Percentiles rank a stretch among this genome's conserved stretches.
Evolutionary conservation across 2,329 filamentous ascomycete genomes (phyloP).

Genomic region (Monosporascus sp.): DNA sequence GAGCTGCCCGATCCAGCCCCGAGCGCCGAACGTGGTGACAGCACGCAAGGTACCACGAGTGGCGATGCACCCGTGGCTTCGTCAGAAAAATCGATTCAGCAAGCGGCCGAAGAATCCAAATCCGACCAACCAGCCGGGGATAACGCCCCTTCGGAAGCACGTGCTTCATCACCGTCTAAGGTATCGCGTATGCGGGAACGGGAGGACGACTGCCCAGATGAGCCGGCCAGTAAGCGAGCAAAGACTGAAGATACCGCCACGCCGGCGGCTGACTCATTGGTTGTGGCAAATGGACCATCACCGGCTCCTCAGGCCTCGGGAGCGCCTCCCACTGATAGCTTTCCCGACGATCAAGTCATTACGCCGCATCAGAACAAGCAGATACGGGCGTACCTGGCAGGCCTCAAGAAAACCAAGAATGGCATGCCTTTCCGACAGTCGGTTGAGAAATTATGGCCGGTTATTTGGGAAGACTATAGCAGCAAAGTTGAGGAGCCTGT

Average conservation of each 20-base stretch:
- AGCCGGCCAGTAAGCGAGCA: conserved; percentile 74
- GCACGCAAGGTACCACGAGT: conserved; percentile 15
- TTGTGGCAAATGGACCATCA: conserved; percentile 15
- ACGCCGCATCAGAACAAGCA: conserved; percentile 26
- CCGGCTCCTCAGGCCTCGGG: conserved; percentile 19
- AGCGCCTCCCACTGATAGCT: conserved; percentile 20
- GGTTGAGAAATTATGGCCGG: conserved; percentile 70
- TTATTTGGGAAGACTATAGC: conserved; percentile 68
- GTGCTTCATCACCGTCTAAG: conserved; percentile 39
- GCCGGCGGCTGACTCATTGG: conserved; percentile 17
- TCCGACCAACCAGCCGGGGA: conserved; percentile 20
- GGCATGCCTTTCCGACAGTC: conserved; percentile 71
- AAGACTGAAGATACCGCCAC: conserved; percentile 57
- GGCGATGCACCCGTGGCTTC: conserved; percentile 17
- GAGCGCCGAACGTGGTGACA: conserved; percentile 15
- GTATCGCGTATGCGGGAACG: conserved; percentile 72
- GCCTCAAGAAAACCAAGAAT: conserved; percentile 81
- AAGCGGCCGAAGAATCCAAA: conserved; percentile 25
- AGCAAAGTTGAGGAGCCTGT: conserved; percentile 70
- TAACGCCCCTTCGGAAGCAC: conserved; percentile 21
- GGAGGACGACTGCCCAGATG: conserved; percentile 63
- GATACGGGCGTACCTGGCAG: conserved; percentile 58
- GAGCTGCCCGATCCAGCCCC: conserved; percentile 15
- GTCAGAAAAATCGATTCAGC: conserved; percentile 27
- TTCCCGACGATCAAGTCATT: conserved; percentile 44